These are phyloP conservation scores for Fusarium temperatum DNA, from an alignment of 2,329 filamentous ascomycete species.

Conservation along the genomic window DNA sequence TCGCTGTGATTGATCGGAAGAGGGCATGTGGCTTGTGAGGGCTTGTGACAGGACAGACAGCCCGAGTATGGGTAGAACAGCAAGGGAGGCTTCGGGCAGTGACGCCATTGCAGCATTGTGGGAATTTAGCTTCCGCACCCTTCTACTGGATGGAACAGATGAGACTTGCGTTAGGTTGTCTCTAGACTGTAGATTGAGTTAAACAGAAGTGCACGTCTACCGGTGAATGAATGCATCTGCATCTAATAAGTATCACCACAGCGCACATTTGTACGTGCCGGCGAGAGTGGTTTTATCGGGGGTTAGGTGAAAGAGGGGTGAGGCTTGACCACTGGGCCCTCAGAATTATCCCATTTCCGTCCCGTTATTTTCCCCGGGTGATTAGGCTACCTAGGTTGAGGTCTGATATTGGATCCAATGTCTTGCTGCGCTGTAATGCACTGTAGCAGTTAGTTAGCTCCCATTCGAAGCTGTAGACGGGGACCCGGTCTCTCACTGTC, in stretches of 20 bases:
- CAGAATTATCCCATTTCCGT: constrained; percentile 17
- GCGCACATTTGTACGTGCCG: not conserved
- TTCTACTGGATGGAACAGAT: constrained; percentile 3
- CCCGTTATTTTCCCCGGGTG: constrained; percentile 14
- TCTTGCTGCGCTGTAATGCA: not conserved
- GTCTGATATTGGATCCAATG: not conserved
- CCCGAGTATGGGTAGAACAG: not conserved
- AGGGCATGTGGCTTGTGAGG: constrained; percentile 33
- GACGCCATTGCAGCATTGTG: constrained; percentile 9
- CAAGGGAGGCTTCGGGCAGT: constrained; percentile 14
- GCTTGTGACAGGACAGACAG: constrained; percentile 21
- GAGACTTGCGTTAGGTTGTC: constrained; percentile 4
- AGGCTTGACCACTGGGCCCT: constrained; percentile 12
- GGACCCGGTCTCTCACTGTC: not conserved
- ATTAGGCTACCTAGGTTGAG: not conserved
- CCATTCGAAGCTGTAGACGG: not conserved
- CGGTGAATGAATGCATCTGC: not conserved
- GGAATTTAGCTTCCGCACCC: constrained; percentile 1
- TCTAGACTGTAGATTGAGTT: constrained; percentile 4
- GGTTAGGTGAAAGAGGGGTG: constrained; percentile 7
- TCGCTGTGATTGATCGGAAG: constrained; percentile 10
- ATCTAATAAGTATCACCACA: not conserved
- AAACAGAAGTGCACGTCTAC: constrained; percentile 4
- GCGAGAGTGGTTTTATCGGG: constrained; percentile 23
- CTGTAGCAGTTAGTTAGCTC: not conserved